Conservation (phyloP, 2,329 filamentous ascomycete species). For the Trichophyton verrucosum region DNA sequence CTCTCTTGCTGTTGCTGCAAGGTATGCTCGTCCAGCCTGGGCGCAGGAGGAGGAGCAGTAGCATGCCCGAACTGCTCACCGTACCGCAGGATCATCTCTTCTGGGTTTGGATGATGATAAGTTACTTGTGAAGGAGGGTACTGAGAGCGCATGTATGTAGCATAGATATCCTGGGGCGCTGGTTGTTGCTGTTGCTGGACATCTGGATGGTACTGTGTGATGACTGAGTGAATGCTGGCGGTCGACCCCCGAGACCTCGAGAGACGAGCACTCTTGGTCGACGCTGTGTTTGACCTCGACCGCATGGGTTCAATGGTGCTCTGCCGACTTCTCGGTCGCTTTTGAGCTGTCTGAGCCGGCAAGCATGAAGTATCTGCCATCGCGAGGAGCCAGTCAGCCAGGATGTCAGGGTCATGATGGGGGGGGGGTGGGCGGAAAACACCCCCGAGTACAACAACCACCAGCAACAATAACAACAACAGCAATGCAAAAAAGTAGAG, state of each 20-base stretch:
- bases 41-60: constrained; percentile 19
- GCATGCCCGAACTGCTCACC: constrained; percentile 32
- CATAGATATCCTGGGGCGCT: constrained; percentile 22
- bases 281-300: constrained; percentile 29
- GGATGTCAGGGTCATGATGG: not conserved
- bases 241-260: constrained; percentile 37
- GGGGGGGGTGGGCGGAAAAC: not conserved
- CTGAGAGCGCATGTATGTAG: constrained; percentile 29
- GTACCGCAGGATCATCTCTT: constrained; percentile 36
- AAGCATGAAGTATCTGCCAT: constrained; percentile 6
- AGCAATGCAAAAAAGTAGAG: not conserved
- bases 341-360: constrained; percentile 28
- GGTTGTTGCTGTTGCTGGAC: constrained; percentile 19
- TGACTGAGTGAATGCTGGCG: constrained; percentile 37
- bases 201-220: constrained; percentile 33
- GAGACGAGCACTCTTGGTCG: constrained; percentile 30
- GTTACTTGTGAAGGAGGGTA: constrained; percentile 23
- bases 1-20: constrained; percentile 22
- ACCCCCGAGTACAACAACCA: not conserved
- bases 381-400: not conserved
- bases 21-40: constrained; percentile 26
- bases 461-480: too few relatives aligned
- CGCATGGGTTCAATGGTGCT: constrained; percentile 31
- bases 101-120: constrained; percentile 28
- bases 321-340: constrained; percentile 29